These are phyloP conservation scores for Trichocladium antarcticum DNA, from an alignment of 495 filamentous ascomycete genomes.

Conservation along the genomic window DNA sequence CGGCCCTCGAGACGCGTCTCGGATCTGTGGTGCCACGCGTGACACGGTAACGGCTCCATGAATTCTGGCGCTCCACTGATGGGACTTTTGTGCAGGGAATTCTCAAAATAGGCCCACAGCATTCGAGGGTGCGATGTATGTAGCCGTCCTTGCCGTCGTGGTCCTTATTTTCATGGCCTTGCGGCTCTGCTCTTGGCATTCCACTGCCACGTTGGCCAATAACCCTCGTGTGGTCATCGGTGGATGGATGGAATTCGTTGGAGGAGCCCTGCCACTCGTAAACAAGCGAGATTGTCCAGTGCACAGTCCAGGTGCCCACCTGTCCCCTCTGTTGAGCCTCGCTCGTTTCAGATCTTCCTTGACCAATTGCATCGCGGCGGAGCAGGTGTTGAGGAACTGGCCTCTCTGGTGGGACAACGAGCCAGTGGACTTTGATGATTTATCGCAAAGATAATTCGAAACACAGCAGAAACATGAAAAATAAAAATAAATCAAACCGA, in stretches of 20 bases:
- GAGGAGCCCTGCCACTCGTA: background rate
- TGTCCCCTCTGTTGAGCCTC: background rate
- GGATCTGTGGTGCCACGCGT: too few relatives aligned
- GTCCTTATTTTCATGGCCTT: background rate
- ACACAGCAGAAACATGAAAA: background rate
- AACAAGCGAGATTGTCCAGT: constrained; percentile 10
- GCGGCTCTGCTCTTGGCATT: constrained; percentile 20
- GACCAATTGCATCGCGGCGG: background rate
- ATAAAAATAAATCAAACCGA: background rate
- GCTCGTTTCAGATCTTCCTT: constrained; percentile 12
- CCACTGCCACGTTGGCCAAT: background rate
- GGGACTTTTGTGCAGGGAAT: too few relatives aligned
- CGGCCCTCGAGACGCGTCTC: too few relatives aligned
- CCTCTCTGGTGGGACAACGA: background rate
- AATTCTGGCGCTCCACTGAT: too few relatives aligned
- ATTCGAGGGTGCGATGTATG: background rate
- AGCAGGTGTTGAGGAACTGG: background rate
- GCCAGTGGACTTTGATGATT: too few relatives aligned
- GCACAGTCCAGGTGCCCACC: constrained; percentile 4
- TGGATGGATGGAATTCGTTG: background rate
- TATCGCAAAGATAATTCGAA: too few relatives aligned
- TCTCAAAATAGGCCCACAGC: background rate
- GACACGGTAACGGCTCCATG: too few relatives aligned
- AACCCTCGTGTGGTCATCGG: background rate
- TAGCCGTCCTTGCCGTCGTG: background rate